phyloP scores from a whole-genome alignment of 495 filamentous ascomycete species.

The Lepraria neglecta region DNA sequence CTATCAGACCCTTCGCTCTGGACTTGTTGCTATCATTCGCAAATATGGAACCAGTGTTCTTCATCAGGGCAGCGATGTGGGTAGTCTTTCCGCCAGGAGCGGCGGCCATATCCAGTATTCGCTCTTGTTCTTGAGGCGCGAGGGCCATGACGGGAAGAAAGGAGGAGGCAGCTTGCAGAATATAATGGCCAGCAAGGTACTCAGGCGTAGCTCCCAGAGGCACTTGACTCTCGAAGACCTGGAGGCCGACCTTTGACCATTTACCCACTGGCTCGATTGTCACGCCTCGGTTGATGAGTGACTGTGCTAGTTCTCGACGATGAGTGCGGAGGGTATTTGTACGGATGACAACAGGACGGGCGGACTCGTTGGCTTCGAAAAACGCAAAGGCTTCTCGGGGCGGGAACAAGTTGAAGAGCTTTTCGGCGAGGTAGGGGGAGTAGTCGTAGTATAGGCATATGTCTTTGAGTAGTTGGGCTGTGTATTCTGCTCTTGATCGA shows the following conservation, averaged over 20 bases:
- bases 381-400: constrained; percentile 94
- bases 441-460: constrained; percentile 93
- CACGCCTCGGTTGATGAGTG: constrained; percentile 94
- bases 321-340: constrained; percentile 94
- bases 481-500: constrained; percentile 80
- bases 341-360: constrained; percentile 78
- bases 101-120: constrained; percentile 90
- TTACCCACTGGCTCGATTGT: constrained; percentile 95
- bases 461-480: constrained; percentile 76
- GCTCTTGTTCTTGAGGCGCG: constrained; percentile 86
- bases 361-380: constrained; percentile 95
- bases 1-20: constrained; percentile 92
- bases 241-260: constrained; percentile 95
- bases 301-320: constrained; percentile 83
- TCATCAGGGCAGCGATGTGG: constrained; percentile 94
- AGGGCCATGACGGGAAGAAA: constrained; percentile 98
- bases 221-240: constrained; percentile 89
- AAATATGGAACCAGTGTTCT: constrained; percentile 92
- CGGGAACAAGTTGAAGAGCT: constrained; percentile 83
- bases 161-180: constrained; percentile 91
- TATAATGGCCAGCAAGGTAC: constrained; percentile 95
- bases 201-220: constrained; percentile 97
- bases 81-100: constrained; percentile 97
- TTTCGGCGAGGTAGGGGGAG: constrained; percentile 74
- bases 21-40: constrained; percentile 93